Evolutionary conservation across 225 moss, liverwort and hornwort genomes (phyloP), one percentile per base, ranked within the genome.

Genomic region (Marchantia paleacea): DNA sequence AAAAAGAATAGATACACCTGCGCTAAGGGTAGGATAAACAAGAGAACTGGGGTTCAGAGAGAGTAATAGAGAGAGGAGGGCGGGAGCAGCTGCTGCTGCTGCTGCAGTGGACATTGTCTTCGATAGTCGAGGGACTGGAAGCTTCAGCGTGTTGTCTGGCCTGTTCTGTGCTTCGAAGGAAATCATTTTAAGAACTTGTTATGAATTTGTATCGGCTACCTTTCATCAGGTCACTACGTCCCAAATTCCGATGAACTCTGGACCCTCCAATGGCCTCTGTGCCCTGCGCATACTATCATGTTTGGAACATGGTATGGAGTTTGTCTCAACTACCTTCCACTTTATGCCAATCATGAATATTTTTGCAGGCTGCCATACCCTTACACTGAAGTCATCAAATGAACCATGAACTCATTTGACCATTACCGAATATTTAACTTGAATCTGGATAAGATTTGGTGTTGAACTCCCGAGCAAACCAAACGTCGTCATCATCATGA

Each of bases 361-460:
- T 30, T 26, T 16, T 68, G 30, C 68, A 68, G 68, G 68, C 29
- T 68, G 68, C 68, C 68, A 68, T 68, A 31, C 29, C 24, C 68
- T 68, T 68, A 68, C 68, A 66, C 12, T 68, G 68, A 68, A 68
- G 68, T 68, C 68, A 68, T 68, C 68, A 68, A 39, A 39, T 39
- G 39, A 39, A 68, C 12, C 15, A 8, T 31, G 29, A 28, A 39
- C 24, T 16, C 28, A 30, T 15, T 29, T 24, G 68, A 68, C 31
- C 68, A 31, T 68, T 68, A 8, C 5, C 30, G 26, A 26, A 31
- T 28, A 31, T 30, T 68, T 68, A 15, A 6, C 30, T 68, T 68
- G 68, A 68, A 68, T 31, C 30, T 31, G n/a, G 30, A 68, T 28
- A 31, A 66, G 29, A 29, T 66, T 28, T 68, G 28, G 29, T 66